Conservation (phyloP, 208 protist species). For the Acanthamoeba castellanii region DNA sequence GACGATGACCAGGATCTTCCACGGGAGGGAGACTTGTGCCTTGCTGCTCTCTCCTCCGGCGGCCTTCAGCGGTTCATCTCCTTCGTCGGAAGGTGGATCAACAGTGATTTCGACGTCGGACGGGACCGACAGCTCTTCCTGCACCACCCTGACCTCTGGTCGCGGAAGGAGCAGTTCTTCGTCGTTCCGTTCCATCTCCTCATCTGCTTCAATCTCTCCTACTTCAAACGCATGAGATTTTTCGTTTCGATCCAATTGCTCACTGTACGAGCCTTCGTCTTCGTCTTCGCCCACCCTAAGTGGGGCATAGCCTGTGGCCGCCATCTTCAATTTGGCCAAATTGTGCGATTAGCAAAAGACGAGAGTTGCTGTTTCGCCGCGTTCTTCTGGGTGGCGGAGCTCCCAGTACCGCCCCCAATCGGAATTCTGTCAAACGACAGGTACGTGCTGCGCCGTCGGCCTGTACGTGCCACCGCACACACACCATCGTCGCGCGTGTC, state of each 20-base stretch:
- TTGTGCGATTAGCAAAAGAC: no score
- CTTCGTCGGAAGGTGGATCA: neutral
- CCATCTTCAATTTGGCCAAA: no score
- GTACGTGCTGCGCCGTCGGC: no score
- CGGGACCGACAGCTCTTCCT: neutral
- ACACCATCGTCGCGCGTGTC: no score
- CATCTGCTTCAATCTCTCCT: neutral
- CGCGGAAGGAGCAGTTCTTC: neutral
- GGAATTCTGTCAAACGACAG: no score
- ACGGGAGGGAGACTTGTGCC: neutral
- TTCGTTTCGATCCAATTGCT: neutral
- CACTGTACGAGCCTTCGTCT: neutral
- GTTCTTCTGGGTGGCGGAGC: no score
- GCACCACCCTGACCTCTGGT: neutral
- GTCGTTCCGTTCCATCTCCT: neutral
- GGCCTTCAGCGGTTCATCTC: neutral
- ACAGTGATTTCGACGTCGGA: conserved; percentile 29
- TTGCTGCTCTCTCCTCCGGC: neutral
- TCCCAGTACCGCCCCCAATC: no score
- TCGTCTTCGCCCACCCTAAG: neutral
- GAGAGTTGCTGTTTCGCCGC: no score
- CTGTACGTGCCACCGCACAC: no score
- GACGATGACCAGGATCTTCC: conserved; percentile 15
- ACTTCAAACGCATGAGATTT: neutral
- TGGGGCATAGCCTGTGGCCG: neutral